phyloP scores from a whole-genome alignment of 345 rosid genomes.

The Moringa oleifera region DNA sequence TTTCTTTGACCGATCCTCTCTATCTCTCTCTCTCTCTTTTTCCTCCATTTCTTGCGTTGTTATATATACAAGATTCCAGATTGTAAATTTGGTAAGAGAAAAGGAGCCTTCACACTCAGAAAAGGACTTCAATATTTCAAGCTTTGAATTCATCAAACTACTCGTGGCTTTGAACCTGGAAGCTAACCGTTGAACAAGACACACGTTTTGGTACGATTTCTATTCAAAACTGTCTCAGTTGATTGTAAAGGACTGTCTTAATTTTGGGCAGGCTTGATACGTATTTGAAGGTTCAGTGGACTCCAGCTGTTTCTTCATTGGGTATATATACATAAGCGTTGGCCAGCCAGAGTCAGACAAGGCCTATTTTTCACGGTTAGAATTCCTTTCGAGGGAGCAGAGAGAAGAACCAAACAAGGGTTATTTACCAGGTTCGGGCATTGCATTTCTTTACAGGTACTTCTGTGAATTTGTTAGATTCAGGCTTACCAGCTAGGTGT shows the following conservation, averaged over 20 bases:
- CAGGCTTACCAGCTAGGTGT: background rate
- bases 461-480: background rate
- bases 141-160: constrained; percentile 28
- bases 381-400: background rate
- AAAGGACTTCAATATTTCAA: constrained; percentile 3
- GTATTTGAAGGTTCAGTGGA: constrained; percentile 21
- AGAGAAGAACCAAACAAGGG: background rate
- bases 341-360: background rate
- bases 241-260: background rate
- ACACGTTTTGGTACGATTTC: background rate
- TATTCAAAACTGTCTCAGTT: constrained; percentile 8
- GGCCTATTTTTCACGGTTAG: background rate
- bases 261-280: constrained; percentile 2
- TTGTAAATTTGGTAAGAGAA: too few species aligned
- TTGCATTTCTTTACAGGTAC: background rate
- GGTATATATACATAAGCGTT: constrained; percentile 6
- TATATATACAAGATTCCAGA: too few species aligned
- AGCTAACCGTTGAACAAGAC: constrained; percentile 6
- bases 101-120: constrained; percentile 3
- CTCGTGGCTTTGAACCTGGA: constrained; percentile 23
- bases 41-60: background rate
- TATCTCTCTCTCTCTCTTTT: background rate
- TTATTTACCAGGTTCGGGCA: background rate
- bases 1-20: constrained; percentile 29
- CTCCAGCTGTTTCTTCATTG: background rate